These are phyloP conservation scores for Leccinum rimulosum DNA, from an alignment of 768 basidiomycete species.

Conservation along the genomic window DNA sequence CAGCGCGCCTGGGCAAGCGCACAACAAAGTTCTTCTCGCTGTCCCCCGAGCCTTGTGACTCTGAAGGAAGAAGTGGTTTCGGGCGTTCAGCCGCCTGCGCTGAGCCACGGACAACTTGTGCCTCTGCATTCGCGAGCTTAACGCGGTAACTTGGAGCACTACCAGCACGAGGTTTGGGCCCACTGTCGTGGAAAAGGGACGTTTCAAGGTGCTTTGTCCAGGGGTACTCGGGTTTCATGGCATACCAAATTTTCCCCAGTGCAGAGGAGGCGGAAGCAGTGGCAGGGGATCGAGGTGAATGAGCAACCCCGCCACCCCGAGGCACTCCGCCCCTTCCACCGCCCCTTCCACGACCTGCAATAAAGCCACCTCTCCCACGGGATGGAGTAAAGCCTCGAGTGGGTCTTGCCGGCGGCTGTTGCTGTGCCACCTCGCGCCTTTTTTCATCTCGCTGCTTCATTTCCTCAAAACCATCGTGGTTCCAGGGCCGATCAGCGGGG, in stretches of 20 bases:
- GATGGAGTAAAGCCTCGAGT: slow-evolving; percentile 36
- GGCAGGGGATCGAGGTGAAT: slow-evolving; percentile 31
- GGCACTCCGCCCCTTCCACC: slow-evolving; percentile 47
- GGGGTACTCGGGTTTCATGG: slow-evolving; percentile 72
- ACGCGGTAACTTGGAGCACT: slow-evolving; percentile 56
- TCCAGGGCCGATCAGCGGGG: slow-evolving; percentile 72
- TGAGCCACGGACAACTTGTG: slow-evolving; percentile 43
- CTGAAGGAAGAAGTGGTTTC: slow-evolving; percentile 20
- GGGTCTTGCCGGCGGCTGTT: slow-evolving; percentile 29
- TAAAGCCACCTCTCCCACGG: slow-evolving; percentile 49
- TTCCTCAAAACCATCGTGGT: slow-evolving; percentile 87
- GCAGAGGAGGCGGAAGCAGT: slow-evolving; percentile 26
- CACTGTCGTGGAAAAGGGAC: slow-evolving; percentile 64
- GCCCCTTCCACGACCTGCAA: slow-evolving; percentile 20
- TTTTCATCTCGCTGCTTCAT: slow-evolving; percentile 74
- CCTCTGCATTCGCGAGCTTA: slow-evolving; percentile 53
- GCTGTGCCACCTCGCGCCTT: slow-evolving; percentile 33
- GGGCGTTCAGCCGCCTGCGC: slow-evolving; percentile 3
- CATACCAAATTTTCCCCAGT: slow-evolving; percentile 60
- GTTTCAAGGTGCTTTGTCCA: slow-evolving; percentile 85
- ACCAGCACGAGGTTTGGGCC: slow-evolving; percentile 56
- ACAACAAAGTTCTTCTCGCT: slow-evolving; percentile 51
- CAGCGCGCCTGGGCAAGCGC: slow-evolving; percentile 46
- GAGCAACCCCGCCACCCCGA: slow-evolving; percentile 39
- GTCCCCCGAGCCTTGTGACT: slow-evolving; percentile 35